phyloP scores from a whole-genome alignment of 2,329 filamentous ascomycete species.

The Penicillium sp. region DNA sequence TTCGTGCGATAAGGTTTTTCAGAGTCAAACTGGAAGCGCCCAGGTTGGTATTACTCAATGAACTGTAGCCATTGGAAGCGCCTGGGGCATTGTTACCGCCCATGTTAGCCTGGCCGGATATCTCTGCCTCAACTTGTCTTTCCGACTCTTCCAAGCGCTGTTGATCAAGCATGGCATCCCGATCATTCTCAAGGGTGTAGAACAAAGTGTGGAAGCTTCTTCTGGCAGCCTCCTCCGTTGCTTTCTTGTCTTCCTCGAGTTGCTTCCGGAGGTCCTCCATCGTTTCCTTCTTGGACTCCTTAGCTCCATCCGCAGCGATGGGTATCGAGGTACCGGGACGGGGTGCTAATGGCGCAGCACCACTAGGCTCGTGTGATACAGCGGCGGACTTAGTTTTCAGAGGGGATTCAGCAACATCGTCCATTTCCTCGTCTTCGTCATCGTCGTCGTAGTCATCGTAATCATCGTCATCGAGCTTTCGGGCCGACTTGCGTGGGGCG shows the following conservation, averaged over 20 bases:
- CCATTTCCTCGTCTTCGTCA: constrained; percentile 57
- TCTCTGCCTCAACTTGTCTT: constrained; percentile 91
- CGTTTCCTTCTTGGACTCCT: constrained; percentile 58
- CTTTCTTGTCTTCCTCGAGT: constrained; percentile 85
- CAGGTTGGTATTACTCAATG: constrained; percentile 87
- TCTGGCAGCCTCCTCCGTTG: constrained; percentile 84
- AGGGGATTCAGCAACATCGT: constrained; percentile 47
- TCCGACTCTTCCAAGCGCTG: constrained; percentile 96
- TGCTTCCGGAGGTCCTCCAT: constrained; percentile 89
- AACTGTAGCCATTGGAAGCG: constrained; percentile 70
- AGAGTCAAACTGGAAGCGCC: constrained; percentile 93
- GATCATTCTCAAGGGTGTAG: constrained; percentile 91
- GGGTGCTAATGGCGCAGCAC: constrained; percentile 67
- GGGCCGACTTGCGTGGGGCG: constrained; percentile 55
- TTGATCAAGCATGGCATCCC: constrained; percentile 95
- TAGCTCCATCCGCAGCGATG: constrained; percentile 60
- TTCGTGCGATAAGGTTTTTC: constrained; percentile 93
- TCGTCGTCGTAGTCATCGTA: constrained; percentile 68
- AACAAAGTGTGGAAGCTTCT: constrained; percentile 90
- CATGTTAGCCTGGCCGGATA: constrained; percentile 63
- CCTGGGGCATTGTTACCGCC: constrained; percentile 53
- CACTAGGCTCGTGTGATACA: constrained; percentile 54
- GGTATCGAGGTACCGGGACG: constrained; percentile 64
- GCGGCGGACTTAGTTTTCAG: constrained; percentile 52
- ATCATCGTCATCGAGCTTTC: constrained; percentile 76